These are phyloP conservation scores for Arthromyces matolae DNA, from an alignment of 768 basidiomycete species.

Conservation along the genomic window DNA sequence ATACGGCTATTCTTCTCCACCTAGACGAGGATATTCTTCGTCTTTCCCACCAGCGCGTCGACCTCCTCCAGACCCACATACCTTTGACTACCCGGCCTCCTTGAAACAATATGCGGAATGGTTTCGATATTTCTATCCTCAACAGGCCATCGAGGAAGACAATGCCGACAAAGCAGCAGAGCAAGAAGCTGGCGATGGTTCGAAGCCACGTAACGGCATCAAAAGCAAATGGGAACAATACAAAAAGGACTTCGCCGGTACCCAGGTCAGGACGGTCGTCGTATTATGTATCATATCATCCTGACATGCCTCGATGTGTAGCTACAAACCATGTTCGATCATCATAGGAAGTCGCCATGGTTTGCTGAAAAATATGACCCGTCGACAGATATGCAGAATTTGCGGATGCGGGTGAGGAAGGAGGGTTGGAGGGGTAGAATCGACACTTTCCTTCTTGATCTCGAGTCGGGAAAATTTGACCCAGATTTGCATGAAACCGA, in stretches of 20 bases:
- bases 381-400: conserved; percentile 58
- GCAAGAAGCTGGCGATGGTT: conserved; percentile 76
- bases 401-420: conserved; percentile 77
- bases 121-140: conserved; percentile 75
- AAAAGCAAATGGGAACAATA: conserved; percentile 88
- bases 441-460: conserved; percentile 69
- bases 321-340: conserved; percentile 94
- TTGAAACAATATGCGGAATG: conserved; percentile 86
- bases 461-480: conserved; percentile 85
- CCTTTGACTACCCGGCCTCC: conserved; percentile 76
- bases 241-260: conserved; percentile 83
- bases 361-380: conserved; percentile 95
- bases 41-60: conserved; percentile 51
- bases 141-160: conserved; percentile 79
- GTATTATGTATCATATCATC: conserved; percentile 14
- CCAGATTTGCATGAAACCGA: conserved; percentile 66
- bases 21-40: conserved; percentile 54
- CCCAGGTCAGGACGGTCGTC: conserved; percentile 65
- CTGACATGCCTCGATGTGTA: conserved; percentile 42
- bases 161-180: conserved; percentile 81
- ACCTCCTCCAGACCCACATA: conserved; percentile 74
- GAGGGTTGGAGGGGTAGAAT: conserved; percentile 80
- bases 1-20: conserved; percentile 57
- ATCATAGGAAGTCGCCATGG: conserved; percentile 95
- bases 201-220: conserved; percentile 82